Conservation (phyloP, 176 grass and related monocot genomes). For the Cenchrus americanus region DNA sequence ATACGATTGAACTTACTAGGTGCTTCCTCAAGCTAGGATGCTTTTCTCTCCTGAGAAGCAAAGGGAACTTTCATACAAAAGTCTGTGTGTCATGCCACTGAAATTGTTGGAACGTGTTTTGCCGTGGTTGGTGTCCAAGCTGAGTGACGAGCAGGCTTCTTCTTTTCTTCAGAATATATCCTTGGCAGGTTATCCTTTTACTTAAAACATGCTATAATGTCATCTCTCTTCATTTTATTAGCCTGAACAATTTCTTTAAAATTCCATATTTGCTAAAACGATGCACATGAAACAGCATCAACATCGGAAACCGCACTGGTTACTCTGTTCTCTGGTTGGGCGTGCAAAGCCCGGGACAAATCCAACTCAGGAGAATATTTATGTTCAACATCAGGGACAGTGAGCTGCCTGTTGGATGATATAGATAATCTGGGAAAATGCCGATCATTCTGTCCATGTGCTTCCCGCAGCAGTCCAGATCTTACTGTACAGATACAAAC, state of each 20-base stretch:
- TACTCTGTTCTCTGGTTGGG: conserved; percentile 96
- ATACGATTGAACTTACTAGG: conserved; percentile 65
- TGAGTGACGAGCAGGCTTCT: conserved; percentile 76
- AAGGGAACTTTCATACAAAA: conserved; percentile 83
- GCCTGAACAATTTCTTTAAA: conserved; percentile 34
- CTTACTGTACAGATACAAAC: conserved; percentile 35
- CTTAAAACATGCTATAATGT: conserved; percentile 2
- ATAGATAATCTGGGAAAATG: conserved; percentile 59
- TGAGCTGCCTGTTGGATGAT: conserved; percentile 48
- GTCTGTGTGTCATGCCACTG: conserved; percentile 93
- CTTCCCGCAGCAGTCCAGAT: conserved; percentile 45
- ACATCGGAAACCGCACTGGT: conserved; percentile 79
- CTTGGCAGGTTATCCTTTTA: conserved; percentile 67
- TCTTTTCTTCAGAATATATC: conserved; percentile 91
- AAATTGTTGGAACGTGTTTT: conserved; percentile 92
- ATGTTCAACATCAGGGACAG: conserved; percentile 63
- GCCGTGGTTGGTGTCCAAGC: conserved; percentile 88
- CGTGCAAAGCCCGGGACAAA: conserved; percentile 81
- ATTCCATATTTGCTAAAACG: conserved; percentile 45
- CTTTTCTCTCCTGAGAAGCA: conserved; percentile 93
- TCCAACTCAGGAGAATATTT: conserved; percentile 74
- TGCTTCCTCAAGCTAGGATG: conserved; percentile 94
- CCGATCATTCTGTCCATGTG: conserved; percentile 66
- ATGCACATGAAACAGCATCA: conserved; percentile 67
- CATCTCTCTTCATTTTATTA: conserved; percentile 28